These are phyloP conservation scores for Microbotryum lychnidis-dioicae DNA, from an alignment of 1,284 basidiomycete species.

Conservation along the genomic window DNA sequence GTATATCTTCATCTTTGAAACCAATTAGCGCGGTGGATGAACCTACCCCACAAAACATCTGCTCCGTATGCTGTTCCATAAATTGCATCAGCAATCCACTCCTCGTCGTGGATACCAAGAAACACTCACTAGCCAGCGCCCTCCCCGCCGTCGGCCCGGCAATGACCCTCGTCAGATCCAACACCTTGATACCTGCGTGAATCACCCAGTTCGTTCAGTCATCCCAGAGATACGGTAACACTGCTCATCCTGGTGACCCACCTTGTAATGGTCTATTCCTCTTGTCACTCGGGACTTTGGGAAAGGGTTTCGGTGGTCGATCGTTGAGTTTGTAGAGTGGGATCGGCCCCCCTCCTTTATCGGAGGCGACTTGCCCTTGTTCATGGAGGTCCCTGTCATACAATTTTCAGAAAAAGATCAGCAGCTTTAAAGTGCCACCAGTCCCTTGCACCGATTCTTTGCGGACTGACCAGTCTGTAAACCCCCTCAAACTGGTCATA, in stretches of 20 bases:
- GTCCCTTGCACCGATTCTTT: neutral
- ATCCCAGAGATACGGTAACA: too few relatives aligned
- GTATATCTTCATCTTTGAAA: too few relatives aligned
- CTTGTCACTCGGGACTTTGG: neutral
- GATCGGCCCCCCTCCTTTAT: neutral
- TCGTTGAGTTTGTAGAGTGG: constrained; percentile 5
- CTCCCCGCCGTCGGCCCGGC: constrained; percentile 54
- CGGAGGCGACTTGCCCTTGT: constrained; percentile 3
- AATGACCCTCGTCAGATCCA: constrained; percentile 55
- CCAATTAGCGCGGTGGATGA: too few relatives aligned
- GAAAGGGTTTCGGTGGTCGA: constrained; percentile 3
- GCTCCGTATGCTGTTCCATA: constrained; percentile 50
- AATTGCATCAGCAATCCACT: neutral
- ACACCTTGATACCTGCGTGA: constrained; percentile 42
- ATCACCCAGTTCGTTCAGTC: too few relatives aligned
- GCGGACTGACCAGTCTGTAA: constrained; percentile 48
- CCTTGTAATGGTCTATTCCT: constrained; percentile 45
- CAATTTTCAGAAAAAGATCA: neutral
- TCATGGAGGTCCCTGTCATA: constrained; percentile 2
- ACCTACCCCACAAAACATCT: constrained; percentile 47
- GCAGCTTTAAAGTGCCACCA: neutral
- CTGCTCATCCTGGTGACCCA: constrained; percentile 3
- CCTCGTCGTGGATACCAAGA: too few relatives aligned
- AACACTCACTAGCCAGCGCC: constrained; percentile 48
- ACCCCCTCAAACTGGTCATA: constrained; percentile 50